Evolutionary conservation across 192 early-diverging fungal genomes (phyloP).

Genomic region (Cladochytrium replicatum): DNA sequence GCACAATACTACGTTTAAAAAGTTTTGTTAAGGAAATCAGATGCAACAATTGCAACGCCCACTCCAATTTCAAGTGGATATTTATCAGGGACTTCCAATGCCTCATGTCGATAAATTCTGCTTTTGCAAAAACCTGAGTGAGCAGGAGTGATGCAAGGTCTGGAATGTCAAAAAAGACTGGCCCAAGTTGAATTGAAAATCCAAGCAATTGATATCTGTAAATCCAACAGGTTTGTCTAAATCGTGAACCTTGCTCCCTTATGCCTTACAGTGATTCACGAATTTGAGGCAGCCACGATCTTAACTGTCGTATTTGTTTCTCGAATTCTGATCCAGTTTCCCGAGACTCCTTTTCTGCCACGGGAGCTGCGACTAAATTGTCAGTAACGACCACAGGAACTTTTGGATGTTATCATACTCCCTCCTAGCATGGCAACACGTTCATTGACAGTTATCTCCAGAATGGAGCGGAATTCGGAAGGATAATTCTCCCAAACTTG

Average conservation of each 20-base stretch:
- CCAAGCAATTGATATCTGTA: slow-evolving; percentile 18
- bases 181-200: slow-evolving; percentile 11
- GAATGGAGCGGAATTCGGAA: slow-evolving; percentile 2
- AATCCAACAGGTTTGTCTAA: not conserved
- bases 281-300: slow-evolving; percentile 10
- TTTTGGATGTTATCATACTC: no score
- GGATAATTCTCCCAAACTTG: slow-evolving; percentile 10
- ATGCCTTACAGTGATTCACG: slow-evolving; percentile 20
- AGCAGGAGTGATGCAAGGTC: not conserved
- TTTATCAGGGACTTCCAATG: slow-evolving; percentile 28
- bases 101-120: slow-evolving; percentile 14
- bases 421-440: not conserved
- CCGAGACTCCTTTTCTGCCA: not conserved
- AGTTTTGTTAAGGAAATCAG: not conserved
- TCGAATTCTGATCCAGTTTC: not conserved
- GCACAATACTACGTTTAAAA: slow-evolving; percentile 5
- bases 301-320: slow-evolving; percentile 5
- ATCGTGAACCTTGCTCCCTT: not conserved
- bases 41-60: not conserved
- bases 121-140: slow-evolving; percentile 6
- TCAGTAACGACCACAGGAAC: no score
- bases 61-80: slow-evolving; percentile 2
- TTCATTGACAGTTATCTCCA: slow-evolving; percentile 6
- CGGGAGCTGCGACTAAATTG: no score
- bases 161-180: slow-evolving; percentile 12